Evolutionary conservation across 148 eudicot species (phyloP), one percentile per base, ranked within the genome.

Genomic region (Polygonum maritimum): DNA sequence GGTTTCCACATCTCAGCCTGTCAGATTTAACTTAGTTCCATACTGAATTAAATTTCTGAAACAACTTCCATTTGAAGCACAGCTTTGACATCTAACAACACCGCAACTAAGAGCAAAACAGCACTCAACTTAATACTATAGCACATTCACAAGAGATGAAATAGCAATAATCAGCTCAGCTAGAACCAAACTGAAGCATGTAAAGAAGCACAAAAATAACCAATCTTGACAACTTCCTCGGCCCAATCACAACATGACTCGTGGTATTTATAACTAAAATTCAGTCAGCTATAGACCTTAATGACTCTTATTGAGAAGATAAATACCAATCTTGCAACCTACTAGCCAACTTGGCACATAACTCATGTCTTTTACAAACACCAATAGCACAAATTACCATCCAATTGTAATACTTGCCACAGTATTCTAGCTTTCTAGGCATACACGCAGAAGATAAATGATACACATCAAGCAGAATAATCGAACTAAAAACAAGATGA

Each of bases 281-380:
- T 65, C 41, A 67, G 63, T 62, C 69, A 62, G 36, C 69, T 62
- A 51, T 15, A 35, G 6, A 67, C 71, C 71, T 19, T 67, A 65
- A 65, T 31, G 69, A 62, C 31, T 31, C 38, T 54, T 31, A 26
- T 31, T 11, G 31, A 62, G 38, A 38, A 31, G 38, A 31, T 26
- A 31, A 26, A 62, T 19, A 21, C 63, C 31, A 57, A 9, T 22
- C 10, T 57, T 22, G 63, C 63, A 57, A 57, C 26, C 63, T 19
- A 57, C 63, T 57, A 57, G 63, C 63, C 60, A 57, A 5, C 11
- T 57, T 57, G 11, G 33, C 63, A 57, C 31, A n/a, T 57, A 22
- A 57, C 35, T 57, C 33, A 57, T 57, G 11, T n/a, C 22, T 16
- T 49, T 49, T 15, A 48, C 49, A 48, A 48, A 10, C 49, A 48